These are phyloP conservation scores for Paramecium octaurelia DNA, from an alignment of 73 alveolate genomes.

Conservation along the genomic window DNA sequence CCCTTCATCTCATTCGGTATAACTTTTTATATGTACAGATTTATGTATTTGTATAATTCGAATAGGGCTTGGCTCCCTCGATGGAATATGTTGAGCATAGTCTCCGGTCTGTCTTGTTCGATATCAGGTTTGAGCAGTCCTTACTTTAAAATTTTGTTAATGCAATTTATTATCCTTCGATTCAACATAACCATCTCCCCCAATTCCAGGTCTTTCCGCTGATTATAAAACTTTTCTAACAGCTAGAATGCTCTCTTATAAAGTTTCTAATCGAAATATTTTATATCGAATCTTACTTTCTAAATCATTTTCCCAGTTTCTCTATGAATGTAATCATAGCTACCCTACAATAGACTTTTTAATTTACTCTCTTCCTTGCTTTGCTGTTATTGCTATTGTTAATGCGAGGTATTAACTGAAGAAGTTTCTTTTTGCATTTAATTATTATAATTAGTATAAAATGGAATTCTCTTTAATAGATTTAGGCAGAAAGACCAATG, in stretches of 20 bases:
- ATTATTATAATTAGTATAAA: not conserved
- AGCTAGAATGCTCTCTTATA: constrained; percentile 16
- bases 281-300: not conserved
- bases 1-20: constrained; percentile 20
- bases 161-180: constrained; percentile 7
- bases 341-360: not conserved
- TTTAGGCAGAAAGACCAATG: not conserved
- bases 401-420: not conserved
- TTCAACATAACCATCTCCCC: constrained; percentile 24
- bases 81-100: not conserved
- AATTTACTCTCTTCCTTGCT: constrained; percentile 34
- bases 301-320: constrained; percentile 31
- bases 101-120: constrained; percentile 20
- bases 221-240: not conserved
- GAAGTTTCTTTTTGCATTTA: constrained; percentile 2
- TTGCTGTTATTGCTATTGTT: not conserved
- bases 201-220: not conserved
- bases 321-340: constrained; percentile 27
- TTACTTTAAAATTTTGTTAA: not conserved
- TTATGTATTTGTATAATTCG: constrained; percentile 17
- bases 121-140: constrained; percentile 10
- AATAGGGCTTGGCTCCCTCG: not conserved
- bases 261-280: not conserved
- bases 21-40: not conserved
- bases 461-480: not conserved